A percentile compares a stretch with the other conserved stretches of the same genome.
Conservation (phyloP, 805 yeast species). For the Yamadazyma akitaensis region DNA sequence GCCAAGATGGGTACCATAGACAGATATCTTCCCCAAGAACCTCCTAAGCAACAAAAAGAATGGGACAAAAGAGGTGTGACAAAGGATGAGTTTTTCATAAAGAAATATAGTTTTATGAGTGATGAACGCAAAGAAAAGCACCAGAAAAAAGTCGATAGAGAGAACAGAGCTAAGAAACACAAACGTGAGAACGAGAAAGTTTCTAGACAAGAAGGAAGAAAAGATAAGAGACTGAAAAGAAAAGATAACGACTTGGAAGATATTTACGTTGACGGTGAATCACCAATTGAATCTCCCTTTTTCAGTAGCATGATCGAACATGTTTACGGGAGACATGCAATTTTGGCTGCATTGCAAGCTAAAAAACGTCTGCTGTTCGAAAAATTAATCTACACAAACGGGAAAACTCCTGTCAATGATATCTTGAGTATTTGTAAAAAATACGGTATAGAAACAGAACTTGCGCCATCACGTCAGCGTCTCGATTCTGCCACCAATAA, state of each 20-base stretch:
- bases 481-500: slow-evolving; percentile 58
- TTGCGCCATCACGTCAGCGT: slow-evolving; percentile 44
- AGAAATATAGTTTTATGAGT: slow-evolving; percentile 27
- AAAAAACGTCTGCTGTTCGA: slow-evolving; percentile 52
- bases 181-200: not conserved
- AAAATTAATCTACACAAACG: slow-evolving; percentile 47
- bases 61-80: slow-evolving; percentile 37
- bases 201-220: not conserved
- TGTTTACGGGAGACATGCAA: slow-evolving; percentile 74
- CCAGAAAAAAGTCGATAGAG: slow-evolving; percentile 9
- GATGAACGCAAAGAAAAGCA: slow-evolving; percentile 8
- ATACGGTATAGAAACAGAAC: slow-evolving; percentile 35
- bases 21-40: slow-evolving; percentile 22
- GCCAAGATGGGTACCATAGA: slow-evolving; percentile 19
- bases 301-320: slow-evolving; percentile 48
- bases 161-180: slow-evolving; percentile 7
- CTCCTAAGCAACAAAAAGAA: slow-evolving; percentile 18
- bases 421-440: slow-evolving; percentile 48
- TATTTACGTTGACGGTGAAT: not conserved
- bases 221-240: not conserved
- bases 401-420: slow-evolving; percentile 26
- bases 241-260: not conserved
- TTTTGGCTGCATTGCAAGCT: slow-evolving; percentile 62
- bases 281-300: not conserved
- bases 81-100: slow-evolving; percentile 38